Percentiles rank a stretch among this genome's conserved stretches.
phyloP scores from a whole-genome alignment of 345 rosid species.

The Populus davidiana region DNA sequence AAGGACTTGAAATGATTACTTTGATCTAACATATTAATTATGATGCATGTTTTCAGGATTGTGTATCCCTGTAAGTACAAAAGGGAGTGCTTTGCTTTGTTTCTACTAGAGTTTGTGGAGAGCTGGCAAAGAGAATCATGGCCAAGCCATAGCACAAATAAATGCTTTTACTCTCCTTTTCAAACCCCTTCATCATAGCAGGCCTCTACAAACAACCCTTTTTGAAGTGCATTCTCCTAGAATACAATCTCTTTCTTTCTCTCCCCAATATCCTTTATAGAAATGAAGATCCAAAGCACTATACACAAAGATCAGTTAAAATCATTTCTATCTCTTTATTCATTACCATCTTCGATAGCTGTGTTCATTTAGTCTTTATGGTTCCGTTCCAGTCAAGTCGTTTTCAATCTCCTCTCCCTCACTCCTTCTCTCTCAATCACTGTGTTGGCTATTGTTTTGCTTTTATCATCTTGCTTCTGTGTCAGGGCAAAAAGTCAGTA shows the following conservation, averaged over 20 bases:
- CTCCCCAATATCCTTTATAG: neutral
- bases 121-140: slow-evolving; percentile 2
- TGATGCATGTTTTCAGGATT: slow-evolving; percentile 20
- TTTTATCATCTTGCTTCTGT: slow-evolving; percentile 21
- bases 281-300: slow-evolving; percentile 21
- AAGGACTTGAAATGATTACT: slow-evolving; percentile 6
- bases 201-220: neutral
- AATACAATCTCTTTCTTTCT: neutral
- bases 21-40: slow-evolving; percentile 6
- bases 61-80: slow-evolving; percentile 23
- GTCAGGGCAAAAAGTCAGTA: slow-evolving; percentile 1
- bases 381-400: slow-evolving; percentile 54
- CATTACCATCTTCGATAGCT: slow-evolving; percentile 31
- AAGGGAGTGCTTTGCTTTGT: slow-evolving; percentile 26
- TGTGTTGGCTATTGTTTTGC: slow-evolving; percentile 13
- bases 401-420: slow-evolving; percentile 26
- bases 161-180: slow-evolving; percentile 10
- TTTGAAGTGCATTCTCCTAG: slow-evolving; percentile 10
- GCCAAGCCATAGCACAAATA: neutral
- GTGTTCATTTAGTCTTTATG: slow-evolving; percentile 31
- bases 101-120: slow-evolving; percentile 14
- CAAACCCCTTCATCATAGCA: slow-evolving; percentile 19
- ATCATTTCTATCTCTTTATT: slow-evolving; percentile 32
- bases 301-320: slow-evolving; percentile 21
- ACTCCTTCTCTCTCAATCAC: neutral